A percentile compares a stretch with the other conserved stretches of the same genome.
Conservation (phyloP, 2,329 filamentous ascomycete genomes). For the Boeremia exigua region DNA sequence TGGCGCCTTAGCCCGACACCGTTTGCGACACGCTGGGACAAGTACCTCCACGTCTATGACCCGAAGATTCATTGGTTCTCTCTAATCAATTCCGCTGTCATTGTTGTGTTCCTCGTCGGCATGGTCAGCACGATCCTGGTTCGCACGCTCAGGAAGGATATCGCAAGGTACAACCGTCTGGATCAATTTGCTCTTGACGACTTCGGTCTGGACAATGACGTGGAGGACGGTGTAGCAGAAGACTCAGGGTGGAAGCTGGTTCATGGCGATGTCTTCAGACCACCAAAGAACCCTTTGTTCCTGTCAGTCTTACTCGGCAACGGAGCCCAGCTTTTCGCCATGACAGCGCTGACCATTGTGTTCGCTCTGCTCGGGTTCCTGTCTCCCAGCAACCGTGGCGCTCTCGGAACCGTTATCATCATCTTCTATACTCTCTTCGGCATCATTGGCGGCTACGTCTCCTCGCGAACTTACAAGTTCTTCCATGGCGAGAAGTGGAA, state of each 20-base stretch:
- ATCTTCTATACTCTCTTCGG: conserved; percentile 92
- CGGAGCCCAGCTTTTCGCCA: conserved; percentile 94
- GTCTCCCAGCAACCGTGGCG: conserved; percentile 93
- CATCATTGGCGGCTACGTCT: conserved; percentile 89
- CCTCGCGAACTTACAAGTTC: conserved; percentile 90
- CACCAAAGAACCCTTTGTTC: conserved; percentile 80
- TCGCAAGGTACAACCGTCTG: conserved; percentile 93
- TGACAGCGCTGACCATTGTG: conserved; percentile 90
- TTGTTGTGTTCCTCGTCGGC: conserved; percentile 87
- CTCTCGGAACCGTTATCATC: conserved; percentile 90
- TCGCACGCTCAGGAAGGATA: conserved; percentile 89
- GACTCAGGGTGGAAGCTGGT: conserved; percentile 99
- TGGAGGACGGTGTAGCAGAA: conserved; percentile 94
- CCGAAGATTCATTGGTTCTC: conserved; percentile 99
- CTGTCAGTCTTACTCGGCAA: conserved; percentile 90
- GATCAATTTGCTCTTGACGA: conserved; percentile 92
- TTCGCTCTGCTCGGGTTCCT: conserved; percentile 95
- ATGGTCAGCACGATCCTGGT: conserved; percentile 94
- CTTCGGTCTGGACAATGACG: conserved; percentile 73
- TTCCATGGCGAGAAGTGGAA: conserved; percentile 95
- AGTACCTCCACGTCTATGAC: conserved; percentile 96
- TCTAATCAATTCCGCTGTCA: conserved; percentile 92
- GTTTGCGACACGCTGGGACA: conserved; percentile 98
- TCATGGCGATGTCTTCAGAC: conserved; percentile 95
- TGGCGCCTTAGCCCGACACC: conserved; percentile 85